These are phyloP conservation scores for Fusarium sp. DNA, from an alignment of 2,329 filamentous ascomycete genomes.

Conservation along the genomic window DNA sequence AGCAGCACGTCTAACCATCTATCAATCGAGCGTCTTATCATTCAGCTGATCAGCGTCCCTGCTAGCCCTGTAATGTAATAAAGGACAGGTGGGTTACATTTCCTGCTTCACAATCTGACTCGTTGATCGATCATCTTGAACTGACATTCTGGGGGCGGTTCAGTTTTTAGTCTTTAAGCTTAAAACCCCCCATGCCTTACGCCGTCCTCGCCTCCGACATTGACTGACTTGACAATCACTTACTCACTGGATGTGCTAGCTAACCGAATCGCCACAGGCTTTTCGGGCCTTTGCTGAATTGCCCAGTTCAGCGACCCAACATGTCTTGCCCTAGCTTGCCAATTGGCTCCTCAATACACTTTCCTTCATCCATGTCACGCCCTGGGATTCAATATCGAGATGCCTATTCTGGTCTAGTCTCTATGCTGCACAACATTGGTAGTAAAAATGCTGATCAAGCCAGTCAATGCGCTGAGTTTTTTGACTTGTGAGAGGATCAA, in stretches of 20 bases:
- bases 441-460: background rate
- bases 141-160: background rate
- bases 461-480: constrained; percentile 2
- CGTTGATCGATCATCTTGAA: background rate
- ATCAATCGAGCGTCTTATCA: background rate
- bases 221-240: background rate
- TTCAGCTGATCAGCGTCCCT: background rate
- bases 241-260: background rate
- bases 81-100: background rate
- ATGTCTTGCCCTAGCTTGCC: background rate
- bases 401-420: constrained; percentile 35
- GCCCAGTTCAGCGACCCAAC: background rate
- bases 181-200: constrained; percentile 9
- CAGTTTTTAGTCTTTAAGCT: constrained; percentile 22
- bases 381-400: constrained; percentile 1
- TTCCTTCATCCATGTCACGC: background rate
- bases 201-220: background rate
- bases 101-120: background rate
- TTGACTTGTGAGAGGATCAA: background rate
- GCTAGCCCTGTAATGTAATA: background rate
- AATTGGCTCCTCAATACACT: background rate
- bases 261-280: background rate
- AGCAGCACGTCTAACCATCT: background rate
- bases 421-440: constrained; percentile 1
- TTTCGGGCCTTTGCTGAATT: background rate